phyloP scores from a whole-genome alignment of 1,284 basidiomycete genomes.

The Rhodotorula sp. region DNA sequence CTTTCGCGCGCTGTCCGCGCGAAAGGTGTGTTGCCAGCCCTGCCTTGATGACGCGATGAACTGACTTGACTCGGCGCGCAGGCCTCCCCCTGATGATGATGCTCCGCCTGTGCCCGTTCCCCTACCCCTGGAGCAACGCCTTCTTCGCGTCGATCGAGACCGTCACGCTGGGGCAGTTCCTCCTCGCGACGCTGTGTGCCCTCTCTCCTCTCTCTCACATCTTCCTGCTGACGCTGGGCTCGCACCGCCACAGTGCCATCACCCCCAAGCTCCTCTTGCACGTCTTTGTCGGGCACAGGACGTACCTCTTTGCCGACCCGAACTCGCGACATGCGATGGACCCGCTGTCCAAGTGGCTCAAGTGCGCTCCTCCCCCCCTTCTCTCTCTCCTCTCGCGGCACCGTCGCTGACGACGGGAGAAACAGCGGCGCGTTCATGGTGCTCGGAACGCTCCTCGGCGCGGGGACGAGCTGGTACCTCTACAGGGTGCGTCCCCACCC shows the following conservation, averaged over 20 bases:
- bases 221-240: not conserved
- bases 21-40: conserved; percentile 41
- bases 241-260: conserved; percentile 54
- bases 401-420: conserved; percentile 1
- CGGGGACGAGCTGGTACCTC: conserved; percentile 67
- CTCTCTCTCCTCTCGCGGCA: not conserved
- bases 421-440: conserved; percentile 57
- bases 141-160: conserved; percentile 66
- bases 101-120: conserved; percentile 71
- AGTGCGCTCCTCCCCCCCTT: conserved; percentile 1
- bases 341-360: conserved; percentile 66
- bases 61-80: conserved; percentile 44
- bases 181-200: conserved; percentile 60
- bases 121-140: conserved; percentile 68
- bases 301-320: conserved; percentile 73
- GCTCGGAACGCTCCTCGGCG: conserved; percentile 61
- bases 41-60: too few relatives aligned
- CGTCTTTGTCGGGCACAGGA: conserved; percentile 73
- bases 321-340: conserved; percentile 73
- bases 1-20: conserved; percentile 63
- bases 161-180: conserved; percentile 72
- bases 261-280: conserved; percentile 71
- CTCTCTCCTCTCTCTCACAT: not conserved
- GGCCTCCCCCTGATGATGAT: conserved; percentile 72
- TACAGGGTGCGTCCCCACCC: not conserved